Conservation (phyloP, 2,329 filamentous ascomycete genomes). For the Fonsecaea pedrosoi region DNA sequence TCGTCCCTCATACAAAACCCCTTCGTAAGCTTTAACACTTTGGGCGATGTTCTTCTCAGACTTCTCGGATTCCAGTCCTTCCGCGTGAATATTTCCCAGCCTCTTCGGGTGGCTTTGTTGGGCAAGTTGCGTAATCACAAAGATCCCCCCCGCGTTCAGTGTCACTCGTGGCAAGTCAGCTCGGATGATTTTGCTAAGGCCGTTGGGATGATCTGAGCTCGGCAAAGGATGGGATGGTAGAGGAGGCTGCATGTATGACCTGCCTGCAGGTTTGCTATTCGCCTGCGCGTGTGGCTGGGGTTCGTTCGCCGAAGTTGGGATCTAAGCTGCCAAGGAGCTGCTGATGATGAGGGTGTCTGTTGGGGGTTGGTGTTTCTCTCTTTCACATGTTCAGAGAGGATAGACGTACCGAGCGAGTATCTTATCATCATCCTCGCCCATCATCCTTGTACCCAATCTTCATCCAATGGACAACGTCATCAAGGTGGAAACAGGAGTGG, state of each 20-base stretch:
- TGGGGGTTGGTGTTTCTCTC: neutral
- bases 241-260: neutral
- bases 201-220: neutral
- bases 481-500: neutral
- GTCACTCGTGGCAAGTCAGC: neutral
- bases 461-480: neutral
- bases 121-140: neutral
- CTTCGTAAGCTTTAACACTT: constrained; percentile 16
- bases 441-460: neutral
- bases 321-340: constrained; percentile 1
- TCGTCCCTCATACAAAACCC: neutral
- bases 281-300: neutral
- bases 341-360: neutral
- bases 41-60: neutral
- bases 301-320: neutral
- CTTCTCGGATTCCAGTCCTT: constrained; percentile 11
- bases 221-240: neutral
- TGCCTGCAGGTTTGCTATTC: constrained; percentile 1
- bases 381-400: constrained; percentile 7
- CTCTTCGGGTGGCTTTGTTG: neutral
- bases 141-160: neutral
- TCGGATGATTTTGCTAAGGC: neutral
- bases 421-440: neutral
- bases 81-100: constrained; percentile 1
- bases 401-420: neutral